Base-by-base conservation (phyloP, 148 eudicot species). In the Chenopodium album region DNA sequence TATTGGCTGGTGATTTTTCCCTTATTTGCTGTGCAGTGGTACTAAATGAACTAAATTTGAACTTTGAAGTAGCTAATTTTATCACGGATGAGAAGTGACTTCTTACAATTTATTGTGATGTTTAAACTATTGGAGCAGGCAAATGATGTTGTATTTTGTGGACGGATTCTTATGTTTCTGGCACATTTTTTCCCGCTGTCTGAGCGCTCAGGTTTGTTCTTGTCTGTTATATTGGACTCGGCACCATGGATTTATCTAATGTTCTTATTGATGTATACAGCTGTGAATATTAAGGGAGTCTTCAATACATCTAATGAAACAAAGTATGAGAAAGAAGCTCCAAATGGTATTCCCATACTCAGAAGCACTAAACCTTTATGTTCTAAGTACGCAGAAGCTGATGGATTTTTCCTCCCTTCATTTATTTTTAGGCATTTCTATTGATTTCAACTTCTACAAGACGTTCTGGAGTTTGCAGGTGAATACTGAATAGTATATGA, bases 391-490 rank as follows among this genome's bases (percentile, higher is more conserved):
- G 77, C 73, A n/a, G 10, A 77, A 78, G 72, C 63, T 19, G 9
- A 31, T 73, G 77, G 73, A 17, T 56, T 71, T 44, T 71, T 75
- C 73, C 60, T n/a, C 17, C 20, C 65, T 59, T 62, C 80, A 22
- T 78, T 65, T 80, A 59, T 76, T 0, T 81, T 81, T 83, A 95
- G 98, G 98, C 73, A 89, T 89, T 89, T 82, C 99, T 78, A 92
- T 97, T 83, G 99, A 97, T 88, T 92, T 97, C 91, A 97, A 97
- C 90, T 97, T 97, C 75, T 97, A 97, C 89, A 97, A 94, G 90
- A 97, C 98, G 76, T 92, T 97, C 86, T 97, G 99, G 99, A 92
- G 99, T 88, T 91, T 97, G 85, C 99, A 97, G 97, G 99, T 94
- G 67, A 81, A 83, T 80, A 32, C 98, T 94, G 67, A 81, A 83